Base-by-base conservation (phyloP, 768 basidiomycete genomes). In the Pisolithus tinctorius region DNA sequence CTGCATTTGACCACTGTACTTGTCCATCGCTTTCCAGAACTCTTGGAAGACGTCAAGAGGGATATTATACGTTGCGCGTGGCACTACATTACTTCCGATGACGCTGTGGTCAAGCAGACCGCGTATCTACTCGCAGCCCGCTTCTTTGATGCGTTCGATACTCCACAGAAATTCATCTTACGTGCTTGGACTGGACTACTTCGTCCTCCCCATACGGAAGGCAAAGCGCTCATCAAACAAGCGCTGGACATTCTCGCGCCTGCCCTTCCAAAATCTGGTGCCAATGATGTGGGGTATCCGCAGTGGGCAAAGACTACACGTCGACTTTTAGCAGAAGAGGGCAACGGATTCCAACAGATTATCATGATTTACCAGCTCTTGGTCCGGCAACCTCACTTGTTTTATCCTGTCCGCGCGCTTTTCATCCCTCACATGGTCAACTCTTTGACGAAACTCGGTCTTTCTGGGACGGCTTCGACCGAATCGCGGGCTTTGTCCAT, bases 401-500 rank as follows among this genome's bases (percentile, higher is more conserved):
- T 97, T 71, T 98, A 87, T 72, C 85, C 90, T 39, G 90, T 93
- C 51, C 86, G 96, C 39, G 86, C 90, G 3, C 74, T 96, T 8
- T 98, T 97, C 69, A 81, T 97, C 13, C 88, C 93, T 0, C 88
- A 93, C 62, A 93, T 99, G 72, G 88, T 94, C 38, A 88, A 88
- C 60, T 90, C 89, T 9, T 74, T 99, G 55, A 78, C 79, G 48
- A 94, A 93, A 65, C 77, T 98, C 6, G 93, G 93, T n/a, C 79
- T 94, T 62, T 78, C 83, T 16, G 69, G 79, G 3, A 74, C 78
- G 4, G 80, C 90, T 10, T 86, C 82, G 8, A 63, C 76, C 23
- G 96, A 98, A 59, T 84, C 89, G 6, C 83, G 93, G n/a, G 70
- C 84, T 20, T 71, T 98, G 39, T 90, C 92, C 20, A 80, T 97